A percentile compares a stretch with the other conserved stretches of the same genome.
phyloP scores from a whole-genome alignment of 176 grass and related monocot genomes.

The Zea mays region DNA sequence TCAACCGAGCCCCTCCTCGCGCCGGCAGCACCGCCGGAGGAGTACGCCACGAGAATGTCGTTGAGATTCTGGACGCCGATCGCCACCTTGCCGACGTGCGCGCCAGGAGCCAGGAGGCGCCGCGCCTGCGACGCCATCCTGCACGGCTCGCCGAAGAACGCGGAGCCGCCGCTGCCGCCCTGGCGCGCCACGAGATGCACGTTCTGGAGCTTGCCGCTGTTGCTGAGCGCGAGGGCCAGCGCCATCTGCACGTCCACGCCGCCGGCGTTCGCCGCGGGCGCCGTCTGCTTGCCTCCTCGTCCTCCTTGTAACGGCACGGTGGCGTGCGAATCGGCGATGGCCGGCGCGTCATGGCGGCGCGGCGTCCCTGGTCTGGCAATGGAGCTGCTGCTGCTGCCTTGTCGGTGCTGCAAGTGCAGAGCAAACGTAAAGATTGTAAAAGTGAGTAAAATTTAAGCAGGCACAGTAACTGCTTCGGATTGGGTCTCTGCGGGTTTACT shows the following conservation, averaged over 20 bases:
- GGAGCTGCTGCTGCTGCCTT: conserved; percentile 39
- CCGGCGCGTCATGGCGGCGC: conserved; percentile 22
- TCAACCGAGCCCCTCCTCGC: conserved; percentile 38
- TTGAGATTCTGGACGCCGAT: conserved; percentile 75
- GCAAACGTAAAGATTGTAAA: not conserved
- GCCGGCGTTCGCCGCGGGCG: conserved; percentile 37
- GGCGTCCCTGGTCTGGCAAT: conserved; percentile 33
- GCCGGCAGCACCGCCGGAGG: not conserved
- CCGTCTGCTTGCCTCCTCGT: conserved; percentile 5
- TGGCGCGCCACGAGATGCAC: conserved; percentile 53
- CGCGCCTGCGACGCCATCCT: conserved; percentile 18
- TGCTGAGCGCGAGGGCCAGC: conserved; percentile 83
- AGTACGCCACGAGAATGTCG: conserved; percentile 64
- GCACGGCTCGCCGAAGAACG: conserved; percentile 1
- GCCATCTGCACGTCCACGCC: conserved; percentile 72
- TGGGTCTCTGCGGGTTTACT: conserved; percentile 27
- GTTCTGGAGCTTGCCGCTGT: conserved; percentile 84
- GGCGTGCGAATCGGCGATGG: conserved; percentile 30
- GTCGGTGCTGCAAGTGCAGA: conserved; percentile 17
- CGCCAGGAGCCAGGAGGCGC: conserved; percentile 43
- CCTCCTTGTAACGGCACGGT: conserved; percentile 72
- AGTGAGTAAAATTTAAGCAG: not conserved
- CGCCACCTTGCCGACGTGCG: conserved; percentile 47
- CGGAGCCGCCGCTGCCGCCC: conserved; percentile 4
- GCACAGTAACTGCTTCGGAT: not conserved